Conservation (phyloP, 176 grass and related monocot species). For the Miscanthus lutarioriparius region DNA sequence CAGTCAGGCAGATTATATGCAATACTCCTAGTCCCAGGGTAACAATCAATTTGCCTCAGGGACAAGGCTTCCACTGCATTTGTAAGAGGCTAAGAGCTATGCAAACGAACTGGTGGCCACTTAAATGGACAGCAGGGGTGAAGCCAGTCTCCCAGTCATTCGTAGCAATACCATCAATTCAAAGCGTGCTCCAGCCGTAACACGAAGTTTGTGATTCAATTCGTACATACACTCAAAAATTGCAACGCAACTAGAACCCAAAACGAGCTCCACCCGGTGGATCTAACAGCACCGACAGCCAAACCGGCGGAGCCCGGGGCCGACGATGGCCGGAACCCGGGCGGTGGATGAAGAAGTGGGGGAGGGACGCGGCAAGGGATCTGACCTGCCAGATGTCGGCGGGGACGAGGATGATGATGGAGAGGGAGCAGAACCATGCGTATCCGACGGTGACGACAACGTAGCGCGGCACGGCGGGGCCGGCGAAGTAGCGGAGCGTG, state of each 20-base stretch:
- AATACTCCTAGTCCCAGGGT: constrained; percentile 9
- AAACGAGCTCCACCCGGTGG: constrained; percentile 9
- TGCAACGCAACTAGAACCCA: constrained; percentile 29
- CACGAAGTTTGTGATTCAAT: neutral
- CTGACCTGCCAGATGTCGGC: constrained; percentile 99
- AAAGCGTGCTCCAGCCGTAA: neutral
- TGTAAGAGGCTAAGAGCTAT: constrained; percentile 2
- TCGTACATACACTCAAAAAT: constrained; percentile 6
- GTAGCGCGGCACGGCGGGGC: constrained; percentile 84
- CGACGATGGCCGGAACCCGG: neutral
- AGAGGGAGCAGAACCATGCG: constrained; percentile 99
- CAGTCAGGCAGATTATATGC: neutral
- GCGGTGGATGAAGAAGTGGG: neutral
- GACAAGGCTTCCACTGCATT: constrained; percentile 12
- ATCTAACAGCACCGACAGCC: constrained; percentile 33
- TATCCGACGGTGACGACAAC: constrained; percentile 91
- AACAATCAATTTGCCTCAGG: constrained; percentile 3
- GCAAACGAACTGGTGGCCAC: neutral
- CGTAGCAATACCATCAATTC: neutral
- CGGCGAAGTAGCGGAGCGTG: constrained; percentile 98
- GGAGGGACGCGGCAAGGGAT: constrained; percentile 13
- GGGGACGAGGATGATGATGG: constrained; percentile 98
- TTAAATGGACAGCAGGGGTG: neutral
- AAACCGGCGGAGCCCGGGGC: neutral
- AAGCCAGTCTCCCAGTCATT: neutral